A percentile compares a stretch with the other conserved stretches of the same genome.
phyloP scores from a whole-genome alignment of 257 asterid genomes.

The Nicotiana knightiana region DNA sequence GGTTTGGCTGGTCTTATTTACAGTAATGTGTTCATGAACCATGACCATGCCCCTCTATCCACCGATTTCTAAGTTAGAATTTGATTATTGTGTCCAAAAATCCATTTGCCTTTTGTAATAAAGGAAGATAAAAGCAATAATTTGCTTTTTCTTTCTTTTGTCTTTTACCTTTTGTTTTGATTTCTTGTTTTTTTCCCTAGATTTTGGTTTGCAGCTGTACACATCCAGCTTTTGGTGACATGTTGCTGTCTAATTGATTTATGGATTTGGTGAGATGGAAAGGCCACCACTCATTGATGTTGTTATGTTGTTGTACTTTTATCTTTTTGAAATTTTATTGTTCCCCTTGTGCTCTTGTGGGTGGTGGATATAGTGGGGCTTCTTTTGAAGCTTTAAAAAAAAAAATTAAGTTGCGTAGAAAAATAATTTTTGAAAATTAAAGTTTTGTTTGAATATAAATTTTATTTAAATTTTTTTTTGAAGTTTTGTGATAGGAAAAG shows the following conservation, averaged over 20 bases:
- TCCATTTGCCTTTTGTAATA: conserved; percentile 6
- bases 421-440: too few species aligned
- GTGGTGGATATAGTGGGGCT: too few species aligned
- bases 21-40: conserved; percentile 23
- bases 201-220: conserved; percentile 28
- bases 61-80: conserved; percentile 19
- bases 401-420: too few species aligned
- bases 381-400: too few species aligned
- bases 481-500: too few species aligned
- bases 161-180: background rate
- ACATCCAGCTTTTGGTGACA: conserved; percentile 17
- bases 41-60: conserved; percentile 30
- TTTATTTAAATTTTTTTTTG: too few species aligned
- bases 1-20: conserved; percentile 45
- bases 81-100: background rate
- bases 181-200: background rate
- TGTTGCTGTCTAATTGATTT: background rate
- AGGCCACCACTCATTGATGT: background rate
- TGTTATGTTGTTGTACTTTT: background rate
- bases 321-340: background rate
- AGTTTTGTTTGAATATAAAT: too few species aligned
- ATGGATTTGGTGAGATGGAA: background rate
- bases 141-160: conserved; percentile 5
- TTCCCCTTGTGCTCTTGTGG: background rate
- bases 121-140: conserved; percentile 14